Evolutionary conservation across 2,329 filamentous ascomycete genomes (phyloP).

Genomic region (Trichoderma brevicompactum): DNA sequence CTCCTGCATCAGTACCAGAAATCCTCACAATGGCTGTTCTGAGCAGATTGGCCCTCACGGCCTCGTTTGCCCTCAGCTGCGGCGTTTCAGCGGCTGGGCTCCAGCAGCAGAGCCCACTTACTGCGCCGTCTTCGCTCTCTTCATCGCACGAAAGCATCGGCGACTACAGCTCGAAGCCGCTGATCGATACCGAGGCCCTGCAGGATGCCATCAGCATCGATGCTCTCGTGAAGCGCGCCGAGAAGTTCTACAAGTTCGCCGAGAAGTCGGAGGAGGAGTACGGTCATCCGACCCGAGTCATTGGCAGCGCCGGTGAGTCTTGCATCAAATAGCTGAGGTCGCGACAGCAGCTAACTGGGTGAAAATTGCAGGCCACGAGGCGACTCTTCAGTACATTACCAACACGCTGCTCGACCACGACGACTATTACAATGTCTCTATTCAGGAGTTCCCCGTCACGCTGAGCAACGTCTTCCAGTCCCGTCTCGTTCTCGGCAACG

Average conservation of each 20-base stretch:
- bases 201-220: slow-evolving; percentile 60
- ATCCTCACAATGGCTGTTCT: slow-evolving; percentile 27
- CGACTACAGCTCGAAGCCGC: slow-evolving; percentile 37
- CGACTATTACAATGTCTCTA: slow-evolving; percentile 65
- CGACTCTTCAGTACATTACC: slow-evolving; percentile 67
- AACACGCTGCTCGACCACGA: slow-evolving; percentile 57
- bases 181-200: slow-evolving; percentile 59
- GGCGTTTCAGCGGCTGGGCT: slow-evolving; percentile 37
- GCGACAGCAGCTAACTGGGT: neutral
- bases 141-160: neutral
- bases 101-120: slow-evolving; percentile 30
- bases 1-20: neutral
- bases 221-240: slow-evolving; percentile 62
- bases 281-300: slow-evolving; percentile 71
- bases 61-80: slow-evolving; percentile 36
- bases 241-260: slow-evolving; percentile 66
- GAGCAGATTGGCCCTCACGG: slow-evolving; percentile 32
- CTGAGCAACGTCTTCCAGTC: slow-evolving; percentile 64
- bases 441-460: slow-evolving; percentile 67
- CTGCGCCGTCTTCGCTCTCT: neutral
- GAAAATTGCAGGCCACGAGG: slow-evolving; percentile 57
- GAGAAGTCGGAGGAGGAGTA: slow-evolving; percentile 63
- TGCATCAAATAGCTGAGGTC: neutral
- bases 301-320: slow-evolving; percentile 64
- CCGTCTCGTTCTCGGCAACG: slow-evolving; percentile 59